Evolutionary conservation across 257 asterid species (phyloP).

Genomic region (Salvia splendens): DNA sequence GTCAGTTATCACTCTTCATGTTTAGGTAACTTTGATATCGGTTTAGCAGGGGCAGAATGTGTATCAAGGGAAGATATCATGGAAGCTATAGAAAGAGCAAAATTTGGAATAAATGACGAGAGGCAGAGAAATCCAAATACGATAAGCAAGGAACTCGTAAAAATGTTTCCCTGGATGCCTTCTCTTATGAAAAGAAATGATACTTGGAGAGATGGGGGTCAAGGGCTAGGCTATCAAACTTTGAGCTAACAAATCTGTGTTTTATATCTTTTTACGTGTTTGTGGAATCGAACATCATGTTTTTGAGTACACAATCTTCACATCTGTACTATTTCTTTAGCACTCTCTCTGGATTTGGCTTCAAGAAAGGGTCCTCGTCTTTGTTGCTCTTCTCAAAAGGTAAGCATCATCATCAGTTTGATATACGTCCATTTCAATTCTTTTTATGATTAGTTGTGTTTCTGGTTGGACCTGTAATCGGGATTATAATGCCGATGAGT

Average conservation of each 20-base stretch:
- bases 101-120: slow-evolving; percentile 72
- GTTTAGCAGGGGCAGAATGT: slow-evolving; percentile 62
- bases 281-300: slow-evolving; percentile 7
- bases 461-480: too few relatives aligned
- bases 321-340: slow-evolving; percentile 9
- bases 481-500: neutral
- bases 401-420: neutral
- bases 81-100: slow-evolving; percentile 95
- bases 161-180: slow-evolving; percentile 94
- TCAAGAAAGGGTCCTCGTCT: slow-evolving; percentile 3
- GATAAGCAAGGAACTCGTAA: slow-evolving; percentile 69
- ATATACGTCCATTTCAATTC: neutral
- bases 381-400: slow-evolving; percentile 13
- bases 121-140: slow-evolving; percentile 43
- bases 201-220: slow-evolving; percentile 44
- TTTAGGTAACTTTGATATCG: neutral
- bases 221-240: slow-evolving; percentile 79
- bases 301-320: slow-evolving; percentile 24
- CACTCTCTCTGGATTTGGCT: slow-evolving; percentile 18
- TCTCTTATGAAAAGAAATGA: slow-evolving; percentile 54
- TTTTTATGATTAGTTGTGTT: neutral
- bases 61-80: slow-evolving; percentile 89
- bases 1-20: slow-evolving; percentile 8
- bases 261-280: slow-evolving; percentile 2
- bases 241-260: slow-evolving; percentile 46